A percentile compares a stretch with the other conserved stretches of the same genome.
Evolutionary conservation across 129 eudicot genomes (phyloP).

Genomic region (Centella asiatica): DNA sequence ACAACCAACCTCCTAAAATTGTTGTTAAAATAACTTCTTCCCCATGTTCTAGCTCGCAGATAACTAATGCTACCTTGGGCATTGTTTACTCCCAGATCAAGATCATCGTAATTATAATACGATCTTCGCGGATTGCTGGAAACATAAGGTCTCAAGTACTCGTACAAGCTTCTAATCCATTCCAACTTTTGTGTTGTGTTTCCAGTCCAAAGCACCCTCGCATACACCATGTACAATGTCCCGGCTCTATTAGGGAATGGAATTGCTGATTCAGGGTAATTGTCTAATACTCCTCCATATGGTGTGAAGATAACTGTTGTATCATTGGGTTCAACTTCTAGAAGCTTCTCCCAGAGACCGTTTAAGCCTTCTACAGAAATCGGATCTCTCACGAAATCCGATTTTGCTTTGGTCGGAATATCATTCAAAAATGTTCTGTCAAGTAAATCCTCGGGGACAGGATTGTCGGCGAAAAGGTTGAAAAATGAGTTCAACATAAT

Average conservation of each 20-base stretch:
- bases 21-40: constrained; percentile 14
- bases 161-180: constrained; percentile 10
- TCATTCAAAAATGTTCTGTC: constrained; percentile 9
- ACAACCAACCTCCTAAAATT: constrained; percentile 22
- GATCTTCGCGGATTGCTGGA: constrained; percentile 20
- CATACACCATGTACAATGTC: constrained; percentile 11
- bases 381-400: constrained; percentile 15
- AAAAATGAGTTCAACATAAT: neutral
- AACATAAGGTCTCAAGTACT: constrained; percentile 11
- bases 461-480: neutral
- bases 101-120: constrained; percentile 21
- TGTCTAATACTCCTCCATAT: constrained; percentile 16
- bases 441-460: neutral
- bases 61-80: neutral
- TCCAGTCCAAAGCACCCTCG: constrained; percentile 1
- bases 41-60: constrained; percentile 10
- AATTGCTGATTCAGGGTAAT: constrained; percentile 9
- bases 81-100: constrained; percentile 20
- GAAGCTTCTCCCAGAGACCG: constrained; percentile 10
- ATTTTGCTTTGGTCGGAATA: constrained; percentile 10
- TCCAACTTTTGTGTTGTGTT: neutral
- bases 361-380: constrained; percentile 12
- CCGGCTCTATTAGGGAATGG: constrained; percentile 12
- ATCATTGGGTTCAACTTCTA: constrained; percentile 6
- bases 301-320: neutral